phyloP scores from a whole-genome alignment of 179 eudicot species.

The Silene coronaria region DNA sequence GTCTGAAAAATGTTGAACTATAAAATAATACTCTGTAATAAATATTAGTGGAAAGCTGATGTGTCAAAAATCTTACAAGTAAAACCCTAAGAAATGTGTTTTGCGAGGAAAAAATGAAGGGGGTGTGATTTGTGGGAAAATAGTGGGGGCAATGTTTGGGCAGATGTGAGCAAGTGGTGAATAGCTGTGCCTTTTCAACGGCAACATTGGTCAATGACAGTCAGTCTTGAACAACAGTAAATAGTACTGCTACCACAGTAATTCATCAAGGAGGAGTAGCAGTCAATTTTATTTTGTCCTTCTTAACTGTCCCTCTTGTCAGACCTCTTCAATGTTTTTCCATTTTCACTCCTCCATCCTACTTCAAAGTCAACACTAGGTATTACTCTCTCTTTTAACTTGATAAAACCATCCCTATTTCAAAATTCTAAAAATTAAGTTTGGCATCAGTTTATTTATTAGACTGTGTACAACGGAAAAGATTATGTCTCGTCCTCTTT shows the following conservation, averaged over 20 bases:
- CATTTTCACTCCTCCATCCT: too few relatives aligned
- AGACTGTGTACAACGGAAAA: too few relatives aligned
- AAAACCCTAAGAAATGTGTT: too few relatives aligned
- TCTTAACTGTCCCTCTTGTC: not conserved
- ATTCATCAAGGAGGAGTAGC: not conserved
- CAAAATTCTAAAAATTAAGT: not conserved
- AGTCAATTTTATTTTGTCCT: not conserved
- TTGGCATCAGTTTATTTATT: too few relatives aligned
- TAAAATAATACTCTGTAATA: too few relatives aligned
- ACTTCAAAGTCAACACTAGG: not conserved
- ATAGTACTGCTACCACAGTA: not conserved
- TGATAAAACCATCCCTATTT: not conserved
- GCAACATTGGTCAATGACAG: slow-evolving; percentile 3
- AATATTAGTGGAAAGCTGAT: too few relatives aligned
- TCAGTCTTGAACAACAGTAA: not conserved
- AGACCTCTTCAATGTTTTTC: not conserved
- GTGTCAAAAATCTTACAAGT: too few relatives aligned
- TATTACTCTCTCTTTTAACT: not conserved
- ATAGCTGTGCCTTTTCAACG: not conserved
- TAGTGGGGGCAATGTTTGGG: not conserved
- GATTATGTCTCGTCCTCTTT: too few relatives aligned
- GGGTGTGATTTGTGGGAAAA: too few relatives aligned
- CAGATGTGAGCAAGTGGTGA: not conserved
- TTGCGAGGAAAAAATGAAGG: too few relatives aligned
- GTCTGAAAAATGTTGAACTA: too few relatives aligned